A percentile compares a stretch with the other conserved stretches of the same genome.
These are phyloP conservation scores for Cercophora newfieldiana DNA, from an alignment of 495 filamentous ascomycete genomes.

Conservation along the genomic window DNA sequence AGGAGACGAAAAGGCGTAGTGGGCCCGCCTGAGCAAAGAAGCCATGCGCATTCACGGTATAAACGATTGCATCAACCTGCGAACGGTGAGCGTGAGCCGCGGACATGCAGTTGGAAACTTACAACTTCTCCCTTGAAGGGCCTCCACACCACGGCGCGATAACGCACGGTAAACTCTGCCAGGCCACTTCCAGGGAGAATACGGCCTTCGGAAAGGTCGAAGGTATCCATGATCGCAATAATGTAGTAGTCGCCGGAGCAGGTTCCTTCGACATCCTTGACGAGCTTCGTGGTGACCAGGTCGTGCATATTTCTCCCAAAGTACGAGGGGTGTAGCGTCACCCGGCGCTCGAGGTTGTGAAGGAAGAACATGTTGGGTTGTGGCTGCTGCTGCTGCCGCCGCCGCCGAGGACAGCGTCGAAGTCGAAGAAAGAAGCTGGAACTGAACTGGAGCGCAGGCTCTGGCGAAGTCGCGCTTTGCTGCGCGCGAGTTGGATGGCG, in stretches of 20 bases:
- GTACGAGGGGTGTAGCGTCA: constrained; percentile 93
- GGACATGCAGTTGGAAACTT: constrained; percentile 36
- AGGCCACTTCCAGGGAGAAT: constrained; percentile 86
- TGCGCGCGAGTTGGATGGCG: neutral
- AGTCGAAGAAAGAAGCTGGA: neutral
- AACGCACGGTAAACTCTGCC: constrained; percentile 92
- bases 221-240: constrained; percentile 92
- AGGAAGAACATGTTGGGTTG: constrained; percentile 85
- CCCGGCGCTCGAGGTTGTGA: constrained; percentile 87
- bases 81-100: constrained; percentile 16
- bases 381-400: neutral
- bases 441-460: neutral
- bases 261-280: constrained; percentile 90
- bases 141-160: constrained; percentile 94
- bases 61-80: constrained; percentile 89
- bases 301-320: constrained; percentile 90
- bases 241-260: constrained; percentile 93
- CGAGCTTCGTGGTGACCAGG: constrained; percentile 78
- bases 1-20: constrained; percentile 83
- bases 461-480: neutral
- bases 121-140: constrained; percentile 97
- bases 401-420: neutral
- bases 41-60: constrained; percentile 83
- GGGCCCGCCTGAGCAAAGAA: constrained; percentile 93
- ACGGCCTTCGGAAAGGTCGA: constrained; percentile 85